Evolutionary conservation across 345 rosid genomes (phyloP), one percentile per base, ranked within the genome.

Genomic region (Eucalyptus shirleyi): DNA sequence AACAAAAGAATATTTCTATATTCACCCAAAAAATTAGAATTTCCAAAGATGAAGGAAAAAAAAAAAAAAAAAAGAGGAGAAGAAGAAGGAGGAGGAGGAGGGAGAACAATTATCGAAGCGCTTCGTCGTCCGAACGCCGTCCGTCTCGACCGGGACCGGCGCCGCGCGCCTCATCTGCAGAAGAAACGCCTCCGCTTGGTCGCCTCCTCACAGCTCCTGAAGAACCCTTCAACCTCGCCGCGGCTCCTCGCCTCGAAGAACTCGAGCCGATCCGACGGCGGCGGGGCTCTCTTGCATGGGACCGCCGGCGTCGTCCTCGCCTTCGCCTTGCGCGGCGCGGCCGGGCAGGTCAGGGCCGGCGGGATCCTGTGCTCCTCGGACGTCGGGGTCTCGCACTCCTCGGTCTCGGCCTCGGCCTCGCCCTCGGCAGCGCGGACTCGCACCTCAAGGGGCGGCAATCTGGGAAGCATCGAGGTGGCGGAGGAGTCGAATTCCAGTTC

Each of bases 11-110:
- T 77, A 40, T 45, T 65, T 80, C 86, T 65, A 50, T 88, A 7
- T 65, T 32, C 42, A 55, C 34, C 28, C 13, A 72, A 88, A 88
- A 80, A 67, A 7, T 55, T 12, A 51, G 62, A 28, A 56, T 2
- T n/a, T 21, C 62, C 5, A 42, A 82, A 21, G 14, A 21, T 17
- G 12, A 42, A 42, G 13, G 9, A 5, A 60, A 62, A 28, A 62
- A 1, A 1, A 2, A 1, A n/a, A 60, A 60, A 1, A 59, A 1
- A 1, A 2, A 1, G 1, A 24, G 12, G 1, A 2, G 14, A 0
- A 15, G 32, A n/a, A 9, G 5, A 23, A 77, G 53, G 4, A 19
- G 30, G 4, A 32, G 62, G 0, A 55, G 80, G n/a, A 40, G 86
- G 53, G 62, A 37, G 62, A 88, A 37, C 83, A 10, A 17, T 34